A percentile compares a stretch with the other conserved stretches of the same genome.
phyloP scores from a whole-genome alignment of 2,329 filamentous ascomycete genomes.

The Emergomyces orientalis region DNA sequence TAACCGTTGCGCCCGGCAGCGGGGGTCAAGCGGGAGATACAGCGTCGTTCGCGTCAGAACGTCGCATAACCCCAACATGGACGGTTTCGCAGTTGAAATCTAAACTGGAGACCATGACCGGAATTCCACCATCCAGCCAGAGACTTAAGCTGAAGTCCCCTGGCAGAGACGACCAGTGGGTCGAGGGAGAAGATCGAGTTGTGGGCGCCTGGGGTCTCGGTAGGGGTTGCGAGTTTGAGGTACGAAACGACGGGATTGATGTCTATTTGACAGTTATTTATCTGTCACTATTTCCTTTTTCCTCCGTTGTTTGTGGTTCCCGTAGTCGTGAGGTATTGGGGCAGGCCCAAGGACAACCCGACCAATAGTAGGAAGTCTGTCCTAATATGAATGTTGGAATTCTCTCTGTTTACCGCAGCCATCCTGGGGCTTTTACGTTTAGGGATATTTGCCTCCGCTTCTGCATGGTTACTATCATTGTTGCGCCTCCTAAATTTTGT shows the following conservation, averaged over 20 bases:
- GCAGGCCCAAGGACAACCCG: not conserved
- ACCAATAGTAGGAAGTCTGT: not conserved
- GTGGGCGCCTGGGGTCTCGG: conserved; percentile 43
- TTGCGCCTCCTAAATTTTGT: not conserved
- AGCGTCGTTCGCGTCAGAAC: conserved; percentile 58
- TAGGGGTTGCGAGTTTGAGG: conserved; percentile 38
- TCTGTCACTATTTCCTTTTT: not conserved
- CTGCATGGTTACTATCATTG: not conserved
- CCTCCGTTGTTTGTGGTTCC: not conserved
- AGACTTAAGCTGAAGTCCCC: conserved; percentile 61
- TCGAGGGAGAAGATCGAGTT: conserved; percentile 62
- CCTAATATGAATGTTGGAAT: not conserved
- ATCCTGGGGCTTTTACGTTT: not conserved
- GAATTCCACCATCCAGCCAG: conserved; percentile 73
- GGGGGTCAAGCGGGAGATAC: conserved; percentile 14
- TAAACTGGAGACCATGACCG: conserved; percentile 87
- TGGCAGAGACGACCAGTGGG: conserved; percentile 50
- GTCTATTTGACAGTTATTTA: not conserved
- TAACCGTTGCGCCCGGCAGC: conserved; percentile 25
- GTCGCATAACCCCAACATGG: conserved; percentile 88
- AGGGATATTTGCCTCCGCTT: not conserved
- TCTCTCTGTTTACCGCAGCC: not conserved
- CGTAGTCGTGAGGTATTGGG: not conserved
- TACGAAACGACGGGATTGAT: conserved; percentile 17
- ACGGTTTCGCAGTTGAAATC: conserved; percentile 71